Conservation (phyloP, 2,329 filamentous ascomycete species). For the Fusarium oligoseptatum region DNA sequence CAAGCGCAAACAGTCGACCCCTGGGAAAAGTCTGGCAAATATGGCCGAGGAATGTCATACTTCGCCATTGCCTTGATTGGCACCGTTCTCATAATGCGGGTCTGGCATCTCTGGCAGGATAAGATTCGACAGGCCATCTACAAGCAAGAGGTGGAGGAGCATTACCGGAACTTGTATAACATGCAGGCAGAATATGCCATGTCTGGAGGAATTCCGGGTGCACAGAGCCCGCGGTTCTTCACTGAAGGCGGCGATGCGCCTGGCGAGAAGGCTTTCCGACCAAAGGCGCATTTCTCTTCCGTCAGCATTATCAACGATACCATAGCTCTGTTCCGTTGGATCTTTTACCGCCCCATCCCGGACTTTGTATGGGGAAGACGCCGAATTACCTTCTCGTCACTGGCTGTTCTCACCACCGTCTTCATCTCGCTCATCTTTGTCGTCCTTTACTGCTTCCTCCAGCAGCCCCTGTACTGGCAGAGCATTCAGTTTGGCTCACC, state of each 20-base stretch:
- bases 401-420: constrained; percentile 78
- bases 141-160: constrained; percentile 82
- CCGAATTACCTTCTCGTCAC: constrained; percentile 83
- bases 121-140: constrained; percentile 91
- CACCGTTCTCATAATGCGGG: constrained; percentile 75
- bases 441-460: constrained; percentile 85
- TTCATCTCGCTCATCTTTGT: constrained; percentile 78
- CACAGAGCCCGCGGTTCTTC: constrained; percentile 78
- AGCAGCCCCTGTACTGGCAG: constrained; percentile 89
- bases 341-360: constrained; percentile 90
- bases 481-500: constrained; percentile 91
- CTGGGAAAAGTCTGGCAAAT: constrained; percentile 86
- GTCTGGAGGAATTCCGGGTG: constrained; percentile 61
- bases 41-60: constrained; percentile 89
- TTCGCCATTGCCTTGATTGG: constrained; percentile 82
- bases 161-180: constrained; percentile 68
- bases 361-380: constrained; percentile 76
- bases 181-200: constrained; percentile 63
- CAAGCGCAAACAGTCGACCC: constrained; percentile 79
- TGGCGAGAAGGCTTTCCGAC: constrained; percentile 69
- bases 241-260: constrained; percentile 69
- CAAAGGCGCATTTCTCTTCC: constrained; percentile 81
- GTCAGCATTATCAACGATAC: constrained; percentile 81
- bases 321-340: constrained; percentile 85
- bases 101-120: constrained; percentile 93